phyloP scores from a whole-genome alignment of 495 filamentous ascomycete species.

The Penicillium turbatum region DNA sequence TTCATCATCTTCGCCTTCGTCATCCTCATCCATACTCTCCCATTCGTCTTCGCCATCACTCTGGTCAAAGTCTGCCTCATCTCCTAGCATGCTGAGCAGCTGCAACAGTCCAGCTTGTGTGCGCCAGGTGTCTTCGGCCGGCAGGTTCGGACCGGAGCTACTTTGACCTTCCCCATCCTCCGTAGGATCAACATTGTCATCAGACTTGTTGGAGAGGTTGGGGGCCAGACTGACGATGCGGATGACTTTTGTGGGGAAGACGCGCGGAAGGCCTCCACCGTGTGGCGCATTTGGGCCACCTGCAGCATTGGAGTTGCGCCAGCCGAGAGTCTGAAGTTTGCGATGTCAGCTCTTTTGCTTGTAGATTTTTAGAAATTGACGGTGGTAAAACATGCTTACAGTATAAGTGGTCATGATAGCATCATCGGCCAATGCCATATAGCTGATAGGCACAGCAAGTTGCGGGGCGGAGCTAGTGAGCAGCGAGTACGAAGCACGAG shows the following conservation, averaged over 20 bases:
- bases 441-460: conserved; percentile 37
- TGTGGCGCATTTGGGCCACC: conserved; percentile 9
- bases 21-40: conserved; percentile 14
- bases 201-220: conserved; percentile 8
- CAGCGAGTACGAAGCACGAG: conserved; percentile 35
- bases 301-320: conserved; percentile 24
- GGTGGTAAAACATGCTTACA: conserved; percentile 17
- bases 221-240: conserved; percentile 37
- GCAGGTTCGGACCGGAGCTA: conserved; percentile 1
- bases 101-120: conserved; percentile 29
- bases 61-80: conserved; percentile 22
- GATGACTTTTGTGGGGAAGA: conserved; percentile 37
- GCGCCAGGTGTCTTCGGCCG: conserved; percentile 13
- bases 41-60: conserved; percentile 13
- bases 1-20: neutral
- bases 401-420: conserved; percentile 40
- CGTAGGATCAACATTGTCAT: neutral
- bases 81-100: conserved; percentile 29
- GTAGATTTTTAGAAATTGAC: neutral
- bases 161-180: conserved; percentile 4
- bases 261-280: conserved; percentile 25
- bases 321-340: conserved; percentile 31
- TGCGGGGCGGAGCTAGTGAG: conserved; percentile 33
- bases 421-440: conserved; percentile 38
- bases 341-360: conserved; percentile 8